Base-by-base conservation (phyloP, 129 eudicot genomes). In the Artemisia tridentata region DNA sequence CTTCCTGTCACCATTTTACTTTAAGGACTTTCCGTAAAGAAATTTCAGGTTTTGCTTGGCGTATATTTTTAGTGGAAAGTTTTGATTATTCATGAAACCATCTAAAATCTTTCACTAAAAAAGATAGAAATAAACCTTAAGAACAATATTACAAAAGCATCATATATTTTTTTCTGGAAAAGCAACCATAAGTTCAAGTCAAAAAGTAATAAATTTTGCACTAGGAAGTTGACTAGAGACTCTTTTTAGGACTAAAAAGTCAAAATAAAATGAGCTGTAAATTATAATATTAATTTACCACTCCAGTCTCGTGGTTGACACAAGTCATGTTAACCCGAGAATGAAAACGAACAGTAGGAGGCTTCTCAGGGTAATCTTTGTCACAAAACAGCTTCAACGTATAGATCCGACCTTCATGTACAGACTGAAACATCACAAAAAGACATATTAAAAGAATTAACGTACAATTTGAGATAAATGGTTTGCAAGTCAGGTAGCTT, bases 351-450 rank as follows among this genome's bases (percentile, higher is more conserved):
- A 91, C 97, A 81, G 72, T 81, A 16, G 97, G 97, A 59, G 95
- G 86, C 86, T 91, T 91, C 88, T 91, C 97, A 0, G 97, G 97
- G 64, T 91, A 91, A 81, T 91, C 97, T 80, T 91, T 91, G 89
- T 91, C 97, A 69, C 97, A 91, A 65, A 91, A 91, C 12, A 91
- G 81, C 89, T 91, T 91, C 86, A 91, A 79, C 63, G 83, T 89
- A 83, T 90, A 90, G n/a, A 90, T 90, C n/a, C 97, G 95, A 21
- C 97, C 97, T 83, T 91, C 97, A 63, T 91, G 97, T 29, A 91
- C 95, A 60, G 89, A 83, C 97, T 91, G 91, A 59, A 81, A 80
- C 15, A 58, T 53, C 48, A 52, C 4, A 51, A 15, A 13, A 56
- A 27, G 16, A 45, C 52, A 50, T n/a, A 10, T 15, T 16, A 70